These are phyloP conservation scores for Candida stauntonica DNA, from an alignment of 805 yeast genomes.

Conservation along the genomic window DNA sequence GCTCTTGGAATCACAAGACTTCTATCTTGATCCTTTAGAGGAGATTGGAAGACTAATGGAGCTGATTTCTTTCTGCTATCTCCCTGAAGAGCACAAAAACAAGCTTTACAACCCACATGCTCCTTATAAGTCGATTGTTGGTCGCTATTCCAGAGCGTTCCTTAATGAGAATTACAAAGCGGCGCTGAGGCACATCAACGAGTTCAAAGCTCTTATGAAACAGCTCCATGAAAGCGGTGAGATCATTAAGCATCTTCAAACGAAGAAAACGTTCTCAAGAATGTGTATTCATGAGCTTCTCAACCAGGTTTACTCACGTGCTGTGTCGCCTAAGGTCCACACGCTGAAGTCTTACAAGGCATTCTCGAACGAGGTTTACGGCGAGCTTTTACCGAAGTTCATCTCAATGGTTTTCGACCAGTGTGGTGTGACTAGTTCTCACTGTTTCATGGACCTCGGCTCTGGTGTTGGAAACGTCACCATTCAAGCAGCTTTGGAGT, in stretches of 20 bases:
- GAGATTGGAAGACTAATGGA: slow-evolving; percentile 56
- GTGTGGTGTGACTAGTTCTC: slow-evolving; percentile 48
- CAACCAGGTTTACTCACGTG: slow-evolving; percentile 67
- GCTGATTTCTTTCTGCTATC: slow-evolving; percentile 33
- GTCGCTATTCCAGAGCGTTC: slow-evolving; percentile 33
- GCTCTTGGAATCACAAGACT: slow-evolving; percentile 47
- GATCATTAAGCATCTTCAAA: slow-evolving; percentile 29
- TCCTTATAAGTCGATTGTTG: slow-evolving; percentile 36
- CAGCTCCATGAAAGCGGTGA: slow-evolving; percentile 32
- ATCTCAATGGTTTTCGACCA: slow-evolving; percentile 59
- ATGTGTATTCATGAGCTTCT: slow-evolving; percentile 61
- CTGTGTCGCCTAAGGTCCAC: slow-evolving; percentile 69
- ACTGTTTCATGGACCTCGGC: slow-evolving; percentile 81
- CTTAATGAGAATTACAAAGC: slow-evolving; percentile 27
- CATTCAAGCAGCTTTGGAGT: slow-evolving; percentile 82
- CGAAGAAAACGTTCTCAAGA: slow-evolving; percentile 32
- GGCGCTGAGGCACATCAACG: slow-evolving; percentile 33
- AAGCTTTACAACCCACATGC: slow-evolving; percentile 32
- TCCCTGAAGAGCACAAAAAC: slow-evolving; percentile 34
- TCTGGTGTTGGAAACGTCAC: slow-evolving; percentile 94
- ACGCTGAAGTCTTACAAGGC: slow-evolving; percentile 71
- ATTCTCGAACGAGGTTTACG: slow-evolving; percentile 86
- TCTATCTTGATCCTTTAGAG: slow-evolving; percentile 56
- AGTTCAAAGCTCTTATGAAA: slow-evolving; percentile 40
- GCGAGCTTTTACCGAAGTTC: slow-evolving; percentile 80